phyloP scores from a whole-genome alignment of 2,329 filamentous ascomycete genomes.

The Orbilia javanica region DNA sequence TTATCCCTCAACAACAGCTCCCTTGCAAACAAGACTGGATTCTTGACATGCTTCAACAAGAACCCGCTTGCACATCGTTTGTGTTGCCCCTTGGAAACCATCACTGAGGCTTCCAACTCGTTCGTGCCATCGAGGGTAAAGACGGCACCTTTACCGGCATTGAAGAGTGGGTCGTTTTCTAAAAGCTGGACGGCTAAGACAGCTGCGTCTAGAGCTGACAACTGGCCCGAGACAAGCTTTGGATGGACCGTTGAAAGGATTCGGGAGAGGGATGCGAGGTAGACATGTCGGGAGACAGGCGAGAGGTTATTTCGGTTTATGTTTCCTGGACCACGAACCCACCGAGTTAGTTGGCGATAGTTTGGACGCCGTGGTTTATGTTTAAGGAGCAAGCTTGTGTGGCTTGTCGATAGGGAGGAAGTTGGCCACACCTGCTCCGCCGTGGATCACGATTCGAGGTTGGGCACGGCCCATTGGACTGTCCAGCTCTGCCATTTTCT shows the following conservation, averaged over 20 bases:
- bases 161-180: slow-evolving; percentile 86
- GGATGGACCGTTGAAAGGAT: slow-evolving; percentile 71
- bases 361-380: no score
- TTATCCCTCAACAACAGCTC: slow-evolving; percentile 78
- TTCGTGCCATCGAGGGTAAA: slow-evolving; percentile 86
- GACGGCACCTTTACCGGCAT: slow-evolving; percentile 84
- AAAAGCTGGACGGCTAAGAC: slow-evolving; percentile 80
- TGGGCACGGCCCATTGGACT: not conserved
- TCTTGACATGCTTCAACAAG: slow-evolving; percentile 78
- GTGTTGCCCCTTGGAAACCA: slow-evolving; percentile 79
- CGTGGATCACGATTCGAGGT: slow-evolving; percentile 52
- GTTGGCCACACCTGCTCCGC: slow-evolving; percentile 45
- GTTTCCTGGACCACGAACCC: no score
- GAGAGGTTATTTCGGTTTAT: slow-evolving; percentile 71
- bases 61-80: slow-evolving; percentile 85
- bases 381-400: not conserved
- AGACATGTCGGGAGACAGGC: slow-evolving; percentile 70
- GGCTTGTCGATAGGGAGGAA: not conserved
- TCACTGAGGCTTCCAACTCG: slow-evolving; percentile 87
- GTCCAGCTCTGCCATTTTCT: not conserved
- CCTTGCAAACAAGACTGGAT: slow-evolving; percentile 80
- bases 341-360: not conserved
- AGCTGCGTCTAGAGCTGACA: slow-evolving; percentile 77
- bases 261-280: slow-evolving; percentile 72
- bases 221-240: slow-evolving; percentile 63